A percentile compares a stretch with the other conserved stretches of the same genome.
phyloP scores from a whole-genome alignment of 345 rosid species.

The Lumnitzera littorea region DNA sequence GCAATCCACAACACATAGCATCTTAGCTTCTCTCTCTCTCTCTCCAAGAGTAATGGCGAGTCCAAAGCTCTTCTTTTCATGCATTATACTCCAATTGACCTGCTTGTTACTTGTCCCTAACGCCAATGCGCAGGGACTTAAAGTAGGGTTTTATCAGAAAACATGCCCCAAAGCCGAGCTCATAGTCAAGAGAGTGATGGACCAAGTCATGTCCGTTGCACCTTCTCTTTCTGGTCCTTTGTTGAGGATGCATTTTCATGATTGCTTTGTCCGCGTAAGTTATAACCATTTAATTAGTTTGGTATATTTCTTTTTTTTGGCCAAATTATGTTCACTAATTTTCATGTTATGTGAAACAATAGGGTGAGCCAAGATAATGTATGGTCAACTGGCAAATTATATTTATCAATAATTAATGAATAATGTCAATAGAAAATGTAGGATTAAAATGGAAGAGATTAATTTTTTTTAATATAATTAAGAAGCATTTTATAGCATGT shows the following conservation, averaged over 20 bases:
- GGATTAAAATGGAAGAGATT: too few relatives aligned
- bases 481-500: too few relatives aligned
- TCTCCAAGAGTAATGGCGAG: slow-evolving; percentile 17
- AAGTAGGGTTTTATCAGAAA: slow-evolving; percentile 48
- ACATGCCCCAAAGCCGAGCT: slow-evolving; percentile 46
- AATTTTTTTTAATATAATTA: too few relatives aligned
- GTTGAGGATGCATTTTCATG: slow-evolving; percentile 75
- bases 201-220: slow-evolving; percentile 25
- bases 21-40: not conserved
- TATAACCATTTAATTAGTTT: not conserved
- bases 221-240: slow-evolving; percentile 50
- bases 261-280: slow-evolving; percentile 66
- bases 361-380: too few relatives aligned
- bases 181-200: slow-evolving; percentile 24
- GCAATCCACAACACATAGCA: too few relatives aligned
- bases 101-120: slow-evolving; percentile 14
- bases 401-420: too few relatives aligned
- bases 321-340: too few relatives aligned
- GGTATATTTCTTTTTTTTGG: too few relatives aligned
- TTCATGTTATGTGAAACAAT: too few relatives aligned
- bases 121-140: slow-evolving; percentile 18
- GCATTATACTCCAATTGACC: slow-evolving; percentile 18
- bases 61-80: slow-evolving; percentile 16
- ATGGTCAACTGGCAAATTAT: too few relatives aligned
- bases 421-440: too few relatives aligned